phyloP scores from a whole-genome alignment of 192 early-diverging fungal species.

The Backusella westeae region DNA sequence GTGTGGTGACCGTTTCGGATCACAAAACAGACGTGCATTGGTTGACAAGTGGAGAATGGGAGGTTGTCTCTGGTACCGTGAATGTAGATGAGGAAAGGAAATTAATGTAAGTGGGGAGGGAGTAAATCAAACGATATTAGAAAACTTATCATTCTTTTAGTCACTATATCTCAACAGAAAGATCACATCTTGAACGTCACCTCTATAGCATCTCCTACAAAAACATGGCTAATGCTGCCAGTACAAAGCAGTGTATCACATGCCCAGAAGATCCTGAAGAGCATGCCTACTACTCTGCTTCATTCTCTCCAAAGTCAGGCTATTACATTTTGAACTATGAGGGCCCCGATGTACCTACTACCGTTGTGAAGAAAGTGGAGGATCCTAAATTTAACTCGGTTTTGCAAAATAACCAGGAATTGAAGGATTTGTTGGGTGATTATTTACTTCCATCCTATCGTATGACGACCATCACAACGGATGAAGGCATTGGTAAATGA shows the following conservation, averaged over 20 bases:
- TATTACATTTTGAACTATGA: conserved; percentile 77
- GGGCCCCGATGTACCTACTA: conserved; percentile 86
- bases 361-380: conserved; percentile 58
- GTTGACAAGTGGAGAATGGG: conserved; percentile 69
- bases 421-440: conserved; percentile 43
- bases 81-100: conserved; percentile 38
- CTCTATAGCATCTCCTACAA: conserved; percentile 28
- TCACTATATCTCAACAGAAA: conserved; percentile 37
- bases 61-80: conserved; percentile 54
- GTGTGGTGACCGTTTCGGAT: conserved; percentile 48
- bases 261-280: conserved; percentile 38
- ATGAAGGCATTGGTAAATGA: conserved; percentile 30
- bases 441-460: conserved; percentile 61
- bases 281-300: conserved; percentile 64
- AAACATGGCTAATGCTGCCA: neutral
- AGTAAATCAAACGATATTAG: too few relatives aligned
- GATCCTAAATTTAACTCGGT: conserved; percentile 54
- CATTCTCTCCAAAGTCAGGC: conserved; percentile 70
- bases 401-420: conserved; percentile 55
- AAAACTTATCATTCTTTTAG: neutral
- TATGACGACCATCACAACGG: conserved; percentile 31
- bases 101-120: conserved; percentile 39
- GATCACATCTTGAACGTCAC: conserved; percentile 40
- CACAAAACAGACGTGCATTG: conserved; percentile 15
- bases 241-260: conserved; percentile 23